Evolutionary conservation across 1,284 basidiomycete species (phyloP).

Genomic region (Veloporphyrellus conicus): DNA sequence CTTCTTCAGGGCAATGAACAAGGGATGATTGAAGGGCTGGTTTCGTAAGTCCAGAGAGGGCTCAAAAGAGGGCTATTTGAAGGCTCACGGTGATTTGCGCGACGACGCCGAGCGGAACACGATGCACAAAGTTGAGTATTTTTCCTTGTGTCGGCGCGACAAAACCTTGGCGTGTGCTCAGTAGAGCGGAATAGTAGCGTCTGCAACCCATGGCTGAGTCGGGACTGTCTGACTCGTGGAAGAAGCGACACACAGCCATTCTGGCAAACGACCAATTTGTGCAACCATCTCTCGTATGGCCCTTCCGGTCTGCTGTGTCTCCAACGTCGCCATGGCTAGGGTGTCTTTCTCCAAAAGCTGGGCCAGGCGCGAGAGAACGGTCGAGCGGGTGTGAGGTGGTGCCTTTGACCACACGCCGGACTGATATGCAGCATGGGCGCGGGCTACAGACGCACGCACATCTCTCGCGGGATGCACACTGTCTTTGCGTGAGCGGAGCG

Average conservation of each 20-base stretch:
- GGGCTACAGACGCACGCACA: constrained; percentile 49
- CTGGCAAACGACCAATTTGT: constrained; percentile 68
- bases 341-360: constrained; percentile 53
- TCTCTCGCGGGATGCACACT: constrained; percentile 43
- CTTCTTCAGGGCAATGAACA: constrained; percentile 81
- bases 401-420: constrained; percentile 69
- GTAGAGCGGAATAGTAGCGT: constrained; percentile 70
- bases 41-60: constrained; percentile 8
- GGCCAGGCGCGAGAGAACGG: constrained; percentile 63
- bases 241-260: constrained; percentile 65
- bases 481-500: constrained; percentile 3
- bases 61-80: constrained; percentile 10
- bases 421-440: constrained; percentile 56
- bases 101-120: constrained; percentile 77
- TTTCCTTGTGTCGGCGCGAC: constrained; percentile 77
- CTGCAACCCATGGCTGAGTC: constrained; percentile 34
- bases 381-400: constrained; percentile 55
- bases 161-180: constrained; percentile 64
- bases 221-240: neutral
- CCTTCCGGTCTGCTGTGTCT: constrained; percentile 72
- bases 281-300: constrained; percentile 74
- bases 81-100: constrained; percentile 70
- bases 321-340: constrained; percentile 59
- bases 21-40: constrained; percentile 79
- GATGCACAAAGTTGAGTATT: constrained; percentile 70